Conservation (phyloP, 2,329 filamentous ascomycete species). For the Seiridium cupressi region DNA sequence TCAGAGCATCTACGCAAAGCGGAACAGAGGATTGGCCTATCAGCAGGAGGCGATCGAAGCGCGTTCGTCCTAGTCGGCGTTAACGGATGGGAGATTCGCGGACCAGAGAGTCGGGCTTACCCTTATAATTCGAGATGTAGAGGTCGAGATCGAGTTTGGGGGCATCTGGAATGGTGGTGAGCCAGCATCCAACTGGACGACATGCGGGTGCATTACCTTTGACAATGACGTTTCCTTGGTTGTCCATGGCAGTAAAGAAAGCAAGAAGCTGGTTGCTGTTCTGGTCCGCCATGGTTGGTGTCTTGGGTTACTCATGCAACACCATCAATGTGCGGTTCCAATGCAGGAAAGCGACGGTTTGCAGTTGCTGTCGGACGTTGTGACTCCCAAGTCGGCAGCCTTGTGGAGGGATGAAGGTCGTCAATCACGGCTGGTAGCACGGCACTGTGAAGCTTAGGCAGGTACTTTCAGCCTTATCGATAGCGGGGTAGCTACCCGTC, state of each 20-base stretch:
- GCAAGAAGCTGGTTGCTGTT: slow-evolving; percentile 25
- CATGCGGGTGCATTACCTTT: slow-evolving; percentile 33
- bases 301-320: neutral
- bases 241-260: slow-evolving; percentile 47
- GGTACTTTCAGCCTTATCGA: neutral
- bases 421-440: too few relatives aligned
- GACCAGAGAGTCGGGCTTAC: slow-evolving; percentile 44
- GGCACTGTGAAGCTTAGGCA: too few relatives aligned
- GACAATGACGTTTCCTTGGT: slow-evolving; percentile 45
- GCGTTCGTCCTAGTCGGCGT: slow-evolving; percentile 67
- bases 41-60: slow-evolving; percentile 75
- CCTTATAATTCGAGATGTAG: slow-evolving; percentile 86
- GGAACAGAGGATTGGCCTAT: slow-evolving; percentile 78
- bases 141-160: slow-evolving; percentile 90
- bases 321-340: neutral
- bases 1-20: slow-evolving; percentile 77
- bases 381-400: too few relatives aligned
- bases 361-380: too few relatives aligned
- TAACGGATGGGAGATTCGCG: slow-evolving; percentile 10
- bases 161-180: slow-evolving; percentile 50
- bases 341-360: neutral
- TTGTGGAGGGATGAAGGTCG: too few relatives aligned
- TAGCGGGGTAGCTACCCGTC: neutral
- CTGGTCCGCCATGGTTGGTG: slow-evolving; percentile 34
- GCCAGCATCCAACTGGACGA: neutral